Evolutionary conservation across 2,329 filamentous ascomycete species (phyloP).

Genomic region (Cercospora brassicicola): DNA sequence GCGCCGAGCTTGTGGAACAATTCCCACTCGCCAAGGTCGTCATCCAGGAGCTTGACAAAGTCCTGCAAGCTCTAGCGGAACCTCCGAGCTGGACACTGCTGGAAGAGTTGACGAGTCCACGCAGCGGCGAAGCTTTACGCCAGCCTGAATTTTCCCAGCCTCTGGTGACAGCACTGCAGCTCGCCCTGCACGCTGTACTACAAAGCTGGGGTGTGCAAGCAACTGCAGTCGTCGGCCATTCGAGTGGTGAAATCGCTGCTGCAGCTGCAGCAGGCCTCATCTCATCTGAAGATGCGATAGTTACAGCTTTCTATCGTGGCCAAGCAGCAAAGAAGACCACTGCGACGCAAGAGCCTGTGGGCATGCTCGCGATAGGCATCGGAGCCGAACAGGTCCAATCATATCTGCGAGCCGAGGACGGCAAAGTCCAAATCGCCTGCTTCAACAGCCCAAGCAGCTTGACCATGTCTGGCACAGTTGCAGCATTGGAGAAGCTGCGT

Average conservation of each 20-base stretch:
- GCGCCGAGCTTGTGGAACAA: background rate
- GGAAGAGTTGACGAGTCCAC: background rate
- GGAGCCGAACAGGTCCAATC: conserved; percentile 30
- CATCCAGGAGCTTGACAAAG: conserved; percentile 45
- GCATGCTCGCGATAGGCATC: conserved; percentile 39
- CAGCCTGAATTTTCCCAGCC: conserved; percentile 14
- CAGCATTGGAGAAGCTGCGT: background rate
- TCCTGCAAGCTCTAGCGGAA: conserved; percentile 41
- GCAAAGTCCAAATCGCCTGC: conserved; percentile 9
- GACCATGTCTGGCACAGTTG: conserved; percentile 45
- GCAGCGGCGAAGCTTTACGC: background rate
- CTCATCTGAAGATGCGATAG: conserved; percentile 17
- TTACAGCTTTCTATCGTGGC: conserved; percentile 23
- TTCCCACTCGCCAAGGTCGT: conserved; percentile 24
- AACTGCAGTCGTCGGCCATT: conserved; percentile 34
- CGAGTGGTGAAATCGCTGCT: conserved; percentile 37
- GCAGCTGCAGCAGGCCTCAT: conserved; percentile 33
- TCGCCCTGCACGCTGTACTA: conserved; percentile 12
- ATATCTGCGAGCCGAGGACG: conserved; percentile 13
- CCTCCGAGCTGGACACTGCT: conserved; percentile 39
- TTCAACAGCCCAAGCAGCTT: conserved; percentile 44
- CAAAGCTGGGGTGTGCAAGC: conserved; percentile 23
- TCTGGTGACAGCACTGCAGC: conserved; percentile 18
- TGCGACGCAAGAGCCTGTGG: conserved; percentile 22
- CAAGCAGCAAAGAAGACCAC: background rate